Evolutionary conservation across 257 asterid genomes (phyloP).

Genomic region (Nicotiana obtusifolia): DNA sequence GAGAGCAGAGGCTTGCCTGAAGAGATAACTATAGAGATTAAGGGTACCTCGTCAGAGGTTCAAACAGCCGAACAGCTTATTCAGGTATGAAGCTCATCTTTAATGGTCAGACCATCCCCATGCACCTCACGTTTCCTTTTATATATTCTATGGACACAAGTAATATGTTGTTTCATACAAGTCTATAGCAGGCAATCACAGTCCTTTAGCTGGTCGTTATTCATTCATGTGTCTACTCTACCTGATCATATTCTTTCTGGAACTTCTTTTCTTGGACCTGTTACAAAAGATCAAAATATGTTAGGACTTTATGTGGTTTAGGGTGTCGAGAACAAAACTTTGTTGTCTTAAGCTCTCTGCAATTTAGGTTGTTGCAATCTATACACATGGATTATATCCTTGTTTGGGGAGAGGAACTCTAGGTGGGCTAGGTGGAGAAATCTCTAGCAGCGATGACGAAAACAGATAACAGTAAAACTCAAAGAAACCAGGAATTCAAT

Average conservation of each 20-base stretch:
- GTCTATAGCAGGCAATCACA: neutral
- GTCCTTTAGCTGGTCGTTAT: neutral
- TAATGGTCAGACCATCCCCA: neutral
- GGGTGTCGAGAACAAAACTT: neutral
- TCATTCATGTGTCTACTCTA: neutral
- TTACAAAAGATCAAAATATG: neutral
- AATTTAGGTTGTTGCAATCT: neutral
- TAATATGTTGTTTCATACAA: neutral
- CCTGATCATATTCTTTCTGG: neutral
- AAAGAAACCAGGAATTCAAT: no score
- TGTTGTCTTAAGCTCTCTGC: neutral
- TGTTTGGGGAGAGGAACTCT: neutral
- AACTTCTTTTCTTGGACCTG: neutral
- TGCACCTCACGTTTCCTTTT: neutral
- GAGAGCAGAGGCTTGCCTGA: slow-evolving; percentile 66
- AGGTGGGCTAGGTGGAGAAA: neutral
- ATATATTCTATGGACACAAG: neutral
- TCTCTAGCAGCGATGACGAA: neutral
- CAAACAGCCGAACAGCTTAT: slow-evolving; percentile 79
- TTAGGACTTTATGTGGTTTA: neutral
- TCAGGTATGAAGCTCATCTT: slow-evolving; percentile 40
- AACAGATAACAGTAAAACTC: no score
- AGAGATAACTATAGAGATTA: slow-evolving; percentile 80
- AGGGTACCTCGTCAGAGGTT: slow-evolving; percentile 79
- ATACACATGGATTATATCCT: neutral